These are phyloP conservation scores for Elasticomyces elasticus DNA, from an alignment of 495 filamentous ascomycete species.

Conservation along the genomic window DNA sequence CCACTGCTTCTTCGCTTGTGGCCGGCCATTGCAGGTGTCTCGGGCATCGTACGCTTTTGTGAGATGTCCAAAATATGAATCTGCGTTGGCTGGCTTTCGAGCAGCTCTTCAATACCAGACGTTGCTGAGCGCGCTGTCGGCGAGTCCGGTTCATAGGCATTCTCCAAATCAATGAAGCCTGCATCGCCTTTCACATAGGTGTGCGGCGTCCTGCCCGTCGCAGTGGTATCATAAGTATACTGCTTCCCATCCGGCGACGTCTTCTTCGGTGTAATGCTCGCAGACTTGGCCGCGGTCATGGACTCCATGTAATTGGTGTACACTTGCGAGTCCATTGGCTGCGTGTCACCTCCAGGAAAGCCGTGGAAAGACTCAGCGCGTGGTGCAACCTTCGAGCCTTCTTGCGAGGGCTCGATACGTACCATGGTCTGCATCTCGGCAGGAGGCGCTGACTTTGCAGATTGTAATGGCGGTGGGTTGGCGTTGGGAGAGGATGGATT, in stretches of 20 bases:
- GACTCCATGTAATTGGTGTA: constrained; percentile 25
- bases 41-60: constrained; percentile 16
- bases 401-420: constrained; percentile 13
- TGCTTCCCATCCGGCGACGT: constrained; percentile 7
- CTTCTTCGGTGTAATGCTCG: constrained; percentile 2
- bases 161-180: constrained; percentile 21
- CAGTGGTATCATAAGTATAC: constrained; percentile 3
- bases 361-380: constrained; percentile 20
- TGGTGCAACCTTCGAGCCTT: neutral
- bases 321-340: constrained; percentile 33
- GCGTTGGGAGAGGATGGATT: neutral
- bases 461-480: constrained; percentile 2
- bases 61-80: neutral
- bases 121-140: constrained; percentile 4
- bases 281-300: constrained; percentile 15
- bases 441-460: constrained; percentile 12
- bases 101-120: constrained; percentile 14
- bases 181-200: constrained; percentile 20
- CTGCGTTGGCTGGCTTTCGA: constrained; percentile 15
- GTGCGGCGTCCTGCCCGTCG: constrained; percentile 9
- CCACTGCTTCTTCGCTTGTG: constrained; percentile 29
- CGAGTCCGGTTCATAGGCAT: constrained; percentile 5
- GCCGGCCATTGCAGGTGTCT: constrained; percentile 30
- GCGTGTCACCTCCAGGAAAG: constrained; percentile 30
- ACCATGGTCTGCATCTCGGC: constrained; percentile 17